A percentile compares a stretch with the other conserved stretches of the same genome.
Evolutionary conservation across 345 rosid species (phyloP).

Genomic region (Cochlearia excelsa): DNA sequence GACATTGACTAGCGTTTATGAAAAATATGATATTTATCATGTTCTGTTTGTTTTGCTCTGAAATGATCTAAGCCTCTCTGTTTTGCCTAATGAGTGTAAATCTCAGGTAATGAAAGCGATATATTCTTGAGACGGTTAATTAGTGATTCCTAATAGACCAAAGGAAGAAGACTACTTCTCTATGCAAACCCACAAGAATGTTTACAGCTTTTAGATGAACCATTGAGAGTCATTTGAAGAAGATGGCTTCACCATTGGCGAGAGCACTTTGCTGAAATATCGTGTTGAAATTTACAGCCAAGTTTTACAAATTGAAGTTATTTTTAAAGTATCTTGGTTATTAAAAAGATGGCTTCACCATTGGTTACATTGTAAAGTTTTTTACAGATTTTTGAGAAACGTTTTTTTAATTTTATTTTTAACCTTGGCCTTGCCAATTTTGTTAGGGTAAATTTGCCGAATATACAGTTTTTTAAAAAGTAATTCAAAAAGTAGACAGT

Average conservation of each 20-base stretch:
- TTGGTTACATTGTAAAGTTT: conserved; percentile 13
- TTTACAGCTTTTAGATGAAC: conserved; percentile 70
- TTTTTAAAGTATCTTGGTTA: conserved; percentile 20
- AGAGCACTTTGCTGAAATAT: conserved; percentile 3
- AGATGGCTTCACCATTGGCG: conserved; percentile 22
- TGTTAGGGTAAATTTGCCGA: not conserved
- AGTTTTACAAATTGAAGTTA: conserved; percentile 25
- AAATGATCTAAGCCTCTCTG: too few relatives aligned
- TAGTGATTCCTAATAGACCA: conserved; percentile 52
- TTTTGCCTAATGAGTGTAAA: too few relatives aligned
- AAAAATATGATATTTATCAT: too few relatives aligned
- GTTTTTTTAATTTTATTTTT: not conserved
- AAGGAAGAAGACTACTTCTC: conserved; percentile 90
- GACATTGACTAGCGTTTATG: too few relatives aligned
- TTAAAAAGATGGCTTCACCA: conserved; percentile 6
- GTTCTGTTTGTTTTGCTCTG: too few relatives aligned
- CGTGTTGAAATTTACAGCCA: not conserved
- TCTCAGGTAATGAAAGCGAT: too few relatives aligned
- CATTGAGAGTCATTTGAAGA: conserved; percentile 39
- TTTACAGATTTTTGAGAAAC: not conserved
- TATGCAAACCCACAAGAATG: conserved; percentile 94
- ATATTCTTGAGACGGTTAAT: conserved; percentile 29
- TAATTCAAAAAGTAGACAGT: too few relatives aligned
- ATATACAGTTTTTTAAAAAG: too few relatives aligned
- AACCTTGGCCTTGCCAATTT: conserved; percentile 36